phyloP scores from a whole-genome alignment of 163 green algal genomes.

The Scenedesmus sp. region DNA sequence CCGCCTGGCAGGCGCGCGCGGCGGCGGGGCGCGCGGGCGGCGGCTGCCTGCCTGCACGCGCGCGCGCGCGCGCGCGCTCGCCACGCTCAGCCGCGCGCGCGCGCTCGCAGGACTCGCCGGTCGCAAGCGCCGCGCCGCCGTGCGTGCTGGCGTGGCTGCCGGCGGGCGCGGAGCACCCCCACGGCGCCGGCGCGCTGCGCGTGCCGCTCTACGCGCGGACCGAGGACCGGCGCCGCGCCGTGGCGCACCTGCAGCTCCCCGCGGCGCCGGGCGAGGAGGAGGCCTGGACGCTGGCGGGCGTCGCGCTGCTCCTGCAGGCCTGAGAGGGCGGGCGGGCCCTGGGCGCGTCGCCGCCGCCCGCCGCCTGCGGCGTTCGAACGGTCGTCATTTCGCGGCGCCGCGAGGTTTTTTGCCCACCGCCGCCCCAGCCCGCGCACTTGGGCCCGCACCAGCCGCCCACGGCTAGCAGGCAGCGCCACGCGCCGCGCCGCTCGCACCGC shows the following conservation, averaged over 20 bases:
- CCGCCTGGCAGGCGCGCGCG: slow-evolving; percentile 31
- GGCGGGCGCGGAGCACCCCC: slow-evolving; percentile 50
- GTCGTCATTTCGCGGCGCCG: too few relatives aligned
- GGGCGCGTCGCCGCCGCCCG: too few relatives aligned
- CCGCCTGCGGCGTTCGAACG: too few relatives aligned
- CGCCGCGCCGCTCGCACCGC: too few relatives aligned
- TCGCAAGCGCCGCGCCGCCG: slow-evolving; percentile 47
- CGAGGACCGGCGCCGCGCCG: slow-evolving; percentile 40
- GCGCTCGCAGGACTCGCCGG: slow-evolving; percentile 52
- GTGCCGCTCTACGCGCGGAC: slow-evolving; percentile 61
- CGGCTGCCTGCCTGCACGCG: neutral
- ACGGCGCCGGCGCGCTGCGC: slow-evolving; percentile 50
- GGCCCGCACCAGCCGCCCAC: too few relatives aligned
- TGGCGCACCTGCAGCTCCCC: slow-evolving; percentile 71
- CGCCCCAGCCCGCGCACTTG: too few relatives aligned
- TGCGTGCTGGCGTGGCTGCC: slow-evolving; percentile 68
- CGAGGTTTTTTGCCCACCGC: too few relatives aligned
- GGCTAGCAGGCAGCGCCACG: too few relatives aligned
- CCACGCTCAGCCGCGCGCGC: neutral
- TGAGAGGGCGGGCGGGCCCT: too few relatives aligned
- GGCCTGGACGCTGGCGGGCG: slow-evolving; percentile 58
- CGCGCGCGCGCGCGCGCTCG: neutral
- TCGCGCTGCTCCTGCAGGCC: slow-evolving; percentile 56
- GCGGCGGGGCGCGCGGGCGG: neutral
- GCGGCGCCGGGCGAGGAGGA: slow-evolving; percentile 43